phyloP scores from a whole-genome alignment of 306 rosid genomes.

The Hylodesmum podocarpum region DNA sequence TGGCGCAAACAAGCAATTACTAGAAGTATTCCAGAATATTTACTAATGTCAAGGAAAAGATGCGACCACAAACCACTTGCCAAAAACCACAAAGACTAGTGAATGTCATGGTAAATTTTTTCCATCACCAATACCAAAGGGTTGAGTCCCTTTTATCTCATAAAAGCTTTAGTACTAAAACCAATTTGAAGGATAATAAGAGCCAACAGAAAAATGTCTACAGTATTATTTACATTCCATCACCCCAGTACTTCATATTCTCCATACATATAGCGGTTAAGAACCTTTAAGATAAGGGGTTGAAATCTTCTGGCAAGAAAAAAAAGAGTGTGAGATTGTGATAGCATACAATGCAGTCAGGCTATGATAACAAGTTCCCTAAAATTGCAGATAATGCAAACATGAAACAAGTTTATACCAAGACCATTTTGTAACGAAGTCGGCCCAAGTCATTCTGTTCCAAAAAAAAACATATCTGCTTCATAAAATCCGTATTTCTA shows the following conservation, averaged over 20 bases:
- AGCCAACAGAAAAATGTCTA: not conserved
- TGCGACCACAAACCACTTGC: not conserved
- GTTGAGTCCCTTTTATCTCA: not conserved
- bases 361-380: not conserved
- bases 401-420: not conserved
- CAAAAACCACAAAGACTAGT: not conserved
- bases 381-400: not conserved
- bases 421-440: not conserved
- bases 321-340: not conserved
- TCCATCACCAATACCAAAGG: not conserved
- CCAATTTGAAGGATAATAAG: not conserved
- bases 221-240: not conserved
- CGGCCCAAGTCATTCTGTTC: not conserved
- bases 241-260: not conserved
- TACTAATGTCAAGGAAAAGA: no score
- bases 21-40: not conserved
- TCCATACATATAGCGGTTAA: not conserved
- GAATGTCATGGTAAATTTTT: not conserved
- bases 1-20: not conserved
- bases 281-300: not conserved
- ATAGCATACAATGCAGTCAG: not conserved
- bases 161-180: not conserved
- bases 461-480: not conserved
- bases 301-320: not conserved
- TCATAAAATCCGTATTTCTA: not conserved